Base-by-base conservation (phyloP, 83 land plant species). In the Diphasiastrum complanatum region DNA sequence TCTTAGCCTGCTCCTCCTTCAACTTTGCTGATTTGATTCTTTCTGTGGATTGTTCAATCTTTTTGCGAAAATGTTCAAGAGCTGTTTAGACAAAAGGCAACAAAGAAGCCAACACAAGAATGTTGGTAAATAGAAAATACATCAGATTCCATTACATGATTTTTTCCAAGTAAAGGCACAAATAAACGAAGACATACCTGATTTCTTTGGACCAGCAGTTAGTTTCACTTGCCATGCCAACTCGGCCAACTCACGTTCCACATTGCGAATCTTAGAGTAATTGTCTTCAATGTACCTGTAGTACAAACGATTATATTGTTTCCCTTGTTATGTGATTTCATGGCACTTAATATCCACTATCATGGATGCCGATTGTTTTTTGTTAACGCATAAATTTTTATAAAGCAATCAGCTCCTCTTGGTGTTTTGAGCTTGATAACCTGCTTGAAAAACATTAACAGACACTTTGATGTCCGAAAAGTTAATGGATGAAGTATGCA, bases 181-280 rank as follows among this genome's bases (percentile, higher is more conserved):
- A 33, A 38, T 20, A 24, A 47, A 47, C 53, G 60, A 40, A 45
- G 23, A 72, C 38, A 53, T 63, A 78, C 99, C 99, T 74, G 96
- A 89, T 67, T 89, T 95, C 80, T 86, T 95, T 19, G 99, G 91
- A 19, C 99, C 99, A 66, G 91, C 84, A 25, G 98, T 93, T 36
- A 93, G 91, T 68, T 93, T 93, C 70, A 93, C 50, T 63, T 93
- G 91, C 64, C 88, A 40, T 0, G 79, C 64, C 56, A 93, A 82
- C 56, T 68, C 74, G 46, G 83, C 80, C 11, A 93, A 64, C 72
- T 93, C 98, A 12, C 78, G 51, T 68, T 95, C 99, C 56, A 95
- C 92, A 77, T 95, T 90, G 2, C 88, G 91, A 31, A 95, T 89
- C 64, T 95, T 95, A 2, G 96, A 83, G 75, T 89, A 95, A 37